Conservation (phyloP, 192 early-diverging fungal species). For the Umbelopsis sp. region DNA sequence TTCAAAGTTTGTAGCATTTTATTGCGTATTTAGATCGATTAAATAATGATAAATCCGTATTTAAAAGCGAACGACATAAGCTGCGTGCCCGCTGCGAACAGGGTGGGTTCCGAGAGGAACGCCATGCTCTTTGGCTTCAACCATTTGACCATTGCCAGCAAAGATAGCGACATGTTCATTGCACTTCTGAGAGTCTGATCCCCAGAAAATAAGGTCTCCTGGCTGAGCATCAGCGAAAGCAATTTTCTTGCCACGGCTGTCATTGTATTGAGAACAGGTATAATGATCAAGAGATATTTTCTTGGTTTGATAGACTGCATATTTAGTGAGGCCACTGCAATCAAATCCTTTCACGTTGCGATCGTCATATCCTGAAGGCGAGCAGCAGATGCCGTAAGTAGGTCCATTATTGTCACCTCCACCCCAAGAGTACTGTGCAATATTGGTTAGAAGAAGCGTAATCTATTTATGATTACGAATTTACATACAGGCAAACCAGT, state of each 20-base stretch:
- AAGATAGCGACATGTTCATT: conserved; percentile 24
- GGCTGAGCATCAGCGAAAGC: background rate
- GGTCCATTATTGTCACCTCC: conserved; percentile 7
- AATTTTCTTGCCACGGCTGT: conserved; percentile 18
- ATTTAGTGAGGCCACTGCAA: conserved; percentile 14
- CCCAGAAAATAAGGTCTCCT: conserved; percentile 15
- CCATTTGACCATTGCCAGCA: conserved; percentile 9
- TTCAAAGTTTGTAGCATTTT: background rate
- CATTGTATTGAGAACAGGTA: conserved; percentile 20
- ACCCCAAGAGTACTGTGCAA: conserved; percentile 3
- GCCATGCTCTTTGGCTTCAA: conserved; percentile 22
- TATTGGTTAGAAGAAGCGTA: background rate
- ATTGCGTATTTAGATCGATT: no score
- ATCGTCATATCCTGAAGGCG: background rate
- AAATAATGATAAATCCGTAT: no score
- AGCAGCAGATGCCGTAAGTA: background rate
- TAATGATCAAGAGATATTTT: conserved; percentile 11
- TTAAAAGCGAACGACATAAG: conserved; percentile 5
- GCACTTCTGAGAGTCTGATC: background rate
- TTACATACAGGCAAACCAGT: background rate
- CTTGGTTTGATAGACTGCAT: conserved; percentile 3
- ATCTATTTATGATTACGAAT: background rate
- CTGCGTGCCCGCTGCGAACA: background rate
- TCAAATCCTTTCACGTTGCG: conserved; percentile 12
- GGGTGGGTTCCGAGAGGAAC: conserved; percentile 19